Evolutionary conservation across 768 basidiomycete species (phyloP), one percentile per base, ranked within the genome.

Genomic region (Lactarius hengduanensis): DNA sequence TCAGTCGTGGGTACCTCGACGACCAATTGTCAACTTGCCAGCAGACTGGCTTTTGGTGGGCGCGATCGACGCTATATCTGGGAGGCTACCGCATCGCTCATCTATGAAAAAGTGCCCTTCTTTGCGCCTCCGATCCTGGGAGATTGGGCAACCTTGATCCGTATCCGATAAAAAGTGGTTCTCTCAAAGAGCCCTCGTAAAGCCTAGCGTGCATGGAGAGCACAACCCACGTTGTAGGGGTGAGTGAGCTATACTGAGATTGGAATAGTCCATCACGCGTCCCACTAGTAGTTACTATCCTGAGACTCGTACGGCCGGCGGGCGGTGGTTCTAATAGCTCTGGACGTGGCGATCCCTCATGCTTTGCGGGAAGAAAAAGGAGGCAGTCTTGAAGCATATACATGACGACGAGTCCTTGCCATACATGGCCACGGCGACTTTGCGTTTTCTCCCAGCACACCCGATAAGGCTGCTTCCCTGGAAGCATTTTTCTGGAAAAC

Each of bases 401-500:
- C 3, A 53, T 53, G 50, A 53, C 50, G 22, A 53, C 10, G 11
- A 3, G 11, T 50, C 47, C n/a, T 1, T 53, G 22, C 50, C 50
- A 53, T 53, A 53, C 50, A 53, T 53, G 50, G 50, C 50, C 50
- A 53, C 50, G 50, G 50, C 50, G 50, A 53, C 50, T 53, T 15
- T 26, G 50, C 13, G 50, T 16, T 30, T 56, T 34, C 55, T 32
- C 55, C 30, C 9, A 26, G 26, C 50, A 53, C 13, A 53, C 50
- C 50, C 65, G 65, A 66, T 66, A 66, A 62, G 60, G 30, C 28
- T 32, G 10, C 54, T 43, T 66, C 61, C 65, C 55, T 36, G 55
- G 28, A 60, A 30, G 10, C 1, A 1, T 53, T 62, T 62, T 45
- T 66, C 22, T 26, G 50, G 65, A 61, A n/a, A 53, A 41, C 20